phyloP scores from a whole-genome alignment of 371 early-diverging fungal genomes.

The Nematocida homosporus region DNA sequence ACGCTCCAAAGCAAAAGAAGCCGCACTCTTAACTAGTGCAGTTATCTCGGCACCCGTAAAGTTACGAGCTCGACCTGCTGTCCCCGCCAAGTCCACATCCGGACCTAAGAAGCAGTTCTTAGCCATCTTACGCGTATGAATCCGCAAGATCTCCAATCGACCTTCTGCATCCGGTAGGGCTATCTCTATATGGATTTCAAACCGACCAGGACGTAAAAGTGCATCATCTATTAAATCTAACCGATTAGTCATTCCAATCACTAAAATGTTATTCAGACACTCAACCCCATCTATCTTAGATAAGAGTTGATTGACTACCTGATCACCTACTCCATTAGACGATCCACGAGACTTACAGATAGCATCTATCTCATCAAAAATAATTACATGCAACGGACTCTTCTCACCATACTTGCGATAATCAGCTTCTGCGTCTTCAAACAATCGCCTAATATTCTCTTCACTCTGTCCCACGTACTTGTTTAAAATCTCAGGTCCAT shows the following conservation, averaged over 20 bases:
- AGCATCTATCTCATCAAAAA: constrained; percentile 98
- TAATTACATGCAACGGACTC: constrained; percentile 88
- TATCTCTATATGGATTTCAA: constrained; percentile 69
- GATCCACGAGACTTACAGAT: constrained; percentile 95
- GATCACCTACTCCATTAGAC: constrained; percentile 91
- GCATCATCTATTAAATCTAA: constrained; percentile 68
- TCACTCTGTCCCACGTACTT: constrained; percentile 98
- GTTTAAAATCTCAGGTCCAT: constrained; percentile 93
- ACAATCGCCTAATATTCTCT: constrained; percentile 93
- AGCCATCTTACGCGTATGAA: constrained; percentile 80
- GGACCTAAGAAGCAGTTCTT: constrained; percentile 76
- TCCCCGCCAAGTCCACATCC: constrained; percentile 80
- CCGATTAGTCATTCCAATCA: constrained; percentile 70
- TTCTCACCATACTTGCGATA: constrained; percentile 88
- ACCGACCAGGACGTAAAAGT: constrained; percentile 70
- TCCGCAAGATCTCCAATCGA: constrained; percentile 75
- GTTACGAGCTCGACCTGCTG: constrained; percentile 88
- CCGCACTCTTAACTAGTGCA: constrained; percentile 90
- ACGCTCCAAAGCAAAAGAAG: constrained; percentile 95
- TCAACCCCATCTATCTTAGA: constrained; percentile 74
- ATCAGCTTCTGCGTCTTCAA: constrained; percentile 86
- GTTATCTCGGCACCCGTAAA: constrained; percentile 98
- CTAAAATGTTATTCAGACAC: constrained; percentile 67
- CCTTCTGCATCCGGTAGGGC: constrained; percentile 73
- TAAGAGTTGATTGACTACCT: constrained; percentile 94